Percentiles rank a stretch among this genome's conserved stretches.
phyloP scores from a whole-genome alignment of 169 alveolate species.

The Perkinsus olseni region DNA sequence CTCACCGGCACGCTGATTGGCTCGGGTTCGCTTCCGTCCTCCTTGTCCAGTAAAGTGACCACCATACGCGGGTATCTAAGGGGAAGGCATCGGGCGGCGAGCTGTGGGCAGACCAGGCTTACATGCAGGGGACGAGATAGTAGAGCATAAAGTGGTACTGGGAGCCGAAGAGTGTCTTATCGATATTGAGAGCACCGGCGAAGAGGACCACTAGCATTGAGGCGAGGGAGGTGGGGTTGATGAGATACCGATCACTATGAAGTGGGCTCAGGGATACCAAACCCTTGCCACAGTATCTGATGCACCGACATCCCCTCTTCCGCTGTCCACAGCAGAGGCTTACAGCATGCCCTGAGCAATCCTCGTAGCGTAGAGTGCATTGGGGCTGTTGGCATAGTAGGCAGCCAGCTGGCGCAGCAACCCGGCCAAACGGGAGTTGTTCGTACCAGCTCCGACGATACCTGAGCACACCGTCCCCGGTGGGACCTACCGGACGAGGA shows the following conservation, averaged over 20 bases:
- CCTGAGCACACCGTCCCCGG: background rate
- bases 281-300: conserved; percentile 53
- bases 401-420: conserved; percentile 89
- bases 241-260: conserved; percentile 87
- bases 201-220: conserved; percentile 79
- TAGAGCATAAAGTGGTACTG: conserved; percentile 80
- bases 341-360: conserved; percentile 72
- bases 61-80: background rate
- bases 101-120: conserved; percentile 11
- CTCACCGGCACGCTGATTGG: conserved; percentile 71
- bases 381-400: conserved; percentile 81
- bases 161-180: conserved; percentile 67
- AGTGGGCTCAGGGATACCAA: conserved; percentile 87
- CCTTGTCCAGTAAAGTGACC: conserved; percentile 60
- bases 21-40: conserved; percentile 52
- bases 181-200: conserved; percentile 72
- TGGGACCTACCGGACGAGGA: conserved; percentile 76
- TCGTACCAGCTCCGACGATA: conserved; percentile 67
- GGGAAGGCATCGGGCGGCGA: background rate
- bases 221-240: conserved; percentile 84
- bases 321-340: background rate
- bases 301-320: background rate
- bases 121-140: conserved; percentile 73
- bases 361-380: conserved; percentile 88
- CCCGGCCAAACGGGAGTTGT: conserved; percentile 90